A percentile compares a stretch with the other conserved stretches of the same genome.
These are phyloP conservation scores for Ricinus communis DNA, from an alignment of 345 rosid genomes.

Conservation along the genomic window DNA sequence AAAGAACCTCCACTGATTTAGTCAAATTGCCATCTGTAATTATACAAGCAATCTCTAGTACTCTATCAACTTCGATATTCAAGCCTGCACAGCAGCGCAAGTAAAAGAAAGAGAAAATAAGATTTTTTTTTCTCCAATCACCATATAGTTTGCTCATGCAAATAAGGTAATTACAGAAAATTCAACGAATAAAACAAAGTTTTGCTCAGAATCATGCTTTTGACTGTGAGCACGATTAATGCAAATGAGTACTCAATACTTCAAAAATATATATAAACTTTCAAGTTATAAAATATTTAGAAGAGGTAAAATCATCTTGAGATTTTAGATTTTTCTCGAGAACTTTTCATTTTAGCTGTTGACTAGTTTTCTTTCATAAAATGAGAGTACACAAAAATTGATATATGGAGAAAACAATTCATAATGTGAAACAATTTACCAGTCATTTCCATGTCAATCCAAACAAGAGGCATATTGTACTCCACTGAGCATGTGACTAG, in stretches of 20 bases:
- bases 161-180: neutral
- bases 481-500: constrained; percentile 12
- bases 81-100: constrained; percentile 54
- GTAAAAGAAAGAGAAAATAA: constrained; percentile 17
- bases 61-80: constrained; percentile 71
- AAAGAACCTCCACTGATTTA: constrained; percentile 69
- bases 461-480: constrained; percentile 78
- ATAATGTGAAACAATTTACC: constrained; percentile 38
- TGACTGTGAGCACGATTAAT: neutral
- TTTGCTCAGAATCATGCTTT: neutral
- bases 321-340: too few species aligned
- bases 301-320: neutral
- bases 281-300: neutral
- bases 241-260: neutral
- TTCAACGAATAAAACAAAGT: neutral
- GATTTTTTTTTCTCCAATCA: neutral
- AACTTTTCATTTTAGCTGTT: too few species aligned
- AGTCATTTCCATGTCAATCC: constrained; percentile 97
- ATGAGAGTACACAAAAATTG: too few species aligned
- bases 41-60: constrained; percentile 93
- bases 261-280: neutral
- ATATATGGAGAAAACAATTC: too few species aligned
- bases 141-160: neutral
- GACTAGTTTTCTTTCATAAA: too few species aligned
- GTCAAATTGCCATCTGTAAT: constrained; percentile 75